phyloP scores from a whole-genome alignment of 768 basidiomycete genomes.

The Postia placenta region DNA sequence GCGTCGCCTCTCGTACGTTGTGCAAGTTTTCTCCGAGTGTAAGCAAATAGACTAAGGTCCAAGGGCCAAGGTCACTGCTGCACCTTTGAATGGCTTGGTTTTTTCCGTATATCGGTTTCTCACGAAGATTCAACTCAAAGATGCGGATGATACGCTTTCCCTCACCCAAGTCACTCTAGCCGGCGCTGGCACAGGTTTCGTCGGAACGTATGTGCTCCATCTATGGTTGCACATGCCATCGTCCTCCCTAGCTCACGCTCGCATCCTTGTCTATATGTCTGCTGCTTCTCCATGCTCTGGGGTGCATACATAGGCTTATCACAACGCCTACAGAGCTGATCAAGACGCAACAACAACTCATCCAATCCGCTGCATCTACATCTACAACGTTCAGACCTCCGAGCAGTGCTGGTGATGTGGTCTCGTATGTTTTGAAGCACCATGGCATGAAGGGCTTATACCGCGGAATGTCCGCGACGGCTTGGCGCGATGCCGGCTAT shows the following conservation, averaged over 20 bases:
- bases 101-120: slow-evolving; percentile 83
- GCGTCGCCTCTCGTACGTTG: slow-evolving; percentile 72
- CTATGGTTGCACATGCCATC: neutral
- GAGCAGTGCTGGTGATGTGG: slow-evolving; percentile 35
- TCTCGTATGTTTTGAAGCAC: slow-evolving; percentile 44
- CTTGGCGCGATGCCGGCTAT: slow-evolving; percentile 73
- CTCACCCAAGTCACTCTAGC: slow-evolving; percentile 71
- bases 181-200: slow-evolving; percentile 73
- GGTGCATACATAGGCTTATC: slow-evolving; percentile 47
- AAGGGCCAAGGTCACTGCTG: slow-evolving; percentile 66
- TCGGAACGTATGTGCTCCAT: slow-evolving; percentile 60
- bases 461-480: slow-evolving; percentile 69
- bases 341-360: slow-evolving; percentile 78
- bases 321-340: slow-evolving; percentile 83
- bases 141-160: slow-evolving; percentile 44
- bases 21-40: slow-evolving; percentile 20
- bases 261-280: neutral
- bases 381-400: neutral
- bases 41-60: no score
- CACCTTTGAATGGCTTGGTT: slow-evolving; percentile 79
- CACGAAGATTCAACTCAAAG: slow-evolving; percentile 57
- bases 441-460: slow-evolving; percentile 66
- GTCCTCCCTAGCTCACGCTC: neutral
- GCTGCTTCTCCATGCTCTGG: neutral
- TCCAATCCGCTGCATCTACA: slow-evolving; percentile 4